Evolutionary conservation across 1,284 basidiomycete genomes (phyloP), one percentile per base, ranked within the genome.

Genomic region (Spongispora temasekensis): DNA sequence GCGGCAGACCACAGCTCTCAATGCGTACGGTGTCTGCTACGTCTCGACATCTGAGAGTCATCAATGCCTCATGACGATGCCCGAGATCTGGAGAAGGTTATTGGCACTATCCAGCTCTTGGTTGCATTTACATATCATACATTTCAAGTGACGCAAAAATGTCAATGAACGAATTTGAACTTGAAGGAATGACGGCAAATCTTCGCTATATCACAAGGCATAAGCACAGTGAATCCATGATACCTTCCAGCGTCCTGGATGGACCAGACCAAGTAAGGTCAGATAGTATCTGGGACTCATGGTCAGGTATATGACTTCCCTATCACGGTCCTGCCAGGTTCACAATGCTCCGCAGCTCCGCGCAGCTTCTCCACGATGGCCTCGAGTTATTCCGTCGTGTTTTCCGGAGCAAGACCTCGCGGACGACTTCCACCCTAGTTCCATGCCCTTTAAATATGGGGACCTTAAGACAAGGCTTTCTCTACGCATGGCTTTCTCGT

Each of bases 401-500:
- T 53, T 58, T 73, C 62, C 50, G 69, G 62, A 62, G 53, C 48
- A 60, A 55, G 63, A 55, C 69, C 61, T 61, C 60, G 40, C 59
- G 71, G 61, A 67, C 25, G 40, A 21, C 42, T 35, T 63, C n/a
- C 57, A 46, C 56, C 61, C 62, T 59, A 60, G 31, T 31, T 58
- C 66, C 68, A 61, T 44, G 61, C 64, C 60, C 66, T 68, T 73
- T 72, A 72, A 73, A 70, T 71, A 71, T 61, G 42, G 55, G 27
- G 62, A 60, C 58, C 35, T 72, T 74, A 12, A 71, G 72, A 57
- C 67, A 46, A 70, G 77, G 58, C 68, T n/a, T n/a, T n/a, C n/a
- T 75, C 46, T 67, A 60, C 19, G 67, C 71, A 23, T 81, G 79
- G 78, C 74, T 81, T 58, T 72, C 74, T n/a, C 68, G 74, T 48